Evolutionary conservation across 2,329 filamentous ascomycete genomes (phyloP), one percentile per base, ranked within the genome.

Genomic region (Aureobasidium sp.): DNA sequence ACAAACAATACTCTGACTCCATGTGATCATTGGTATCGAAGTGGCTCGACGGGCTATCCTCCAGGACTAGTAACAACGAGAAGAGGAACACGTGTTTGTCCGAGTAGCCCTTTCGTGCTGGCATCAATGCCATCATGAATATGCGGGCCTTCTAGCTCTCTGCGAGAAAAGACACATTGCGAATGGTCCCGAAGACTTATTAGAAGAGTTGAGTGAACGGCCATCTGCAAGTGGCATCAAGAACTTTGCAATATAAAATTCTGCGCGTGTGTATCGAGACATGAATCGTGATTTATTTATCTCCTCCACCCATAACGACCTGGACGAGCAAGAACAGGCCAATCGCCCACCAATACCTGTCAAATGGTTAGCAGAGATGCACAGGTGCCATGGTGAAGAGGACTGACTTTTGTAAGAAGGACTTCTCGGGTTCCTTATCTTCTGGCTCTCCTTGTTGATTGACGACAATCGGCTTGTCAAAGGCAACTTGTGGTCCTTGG

Each of bases 401-500:
- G 7, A 48, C 77, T 67, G 66, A 80, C 78, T 81, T 81, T 67
- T 81, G 79, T 65, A 81, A 69, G 66, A 81, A 81, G 3, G 72
- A 73, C 74, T 80, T 81, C 69, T 81, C 76, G 9, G 73, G 73
- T 68, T 78, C 77, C 66, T 77, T 69, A 5, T 73, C 70, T 17
- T 71, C 76, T 55, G 85, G 76, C 65, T 76, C 78, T 0, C 85
- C 84, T 52, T 79, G 77, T 32, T 81, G 79, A 67, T 83, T 84
- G 65, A 83, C 74, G 59, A 82, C 74, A 56, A 83, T 79, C 0
- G 83, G 82, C 51, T 79, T 83, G 63, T 84, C 81, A 68, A 81
- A 66, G 5, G 72, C 69, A 10, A 78, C 76, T 65, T 74, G 72
- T 0, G 77, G 75, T 1, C 77, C 78, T 24, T 66, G 66, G 50